Percentiles rank a stretch among this genome's conserved stretches.
These are phyloP conservation scores for Actinomortierella wolfii DNA, from an alignment of 371 early-diverging fungal species.

Conservation along the genomic window DNA sequence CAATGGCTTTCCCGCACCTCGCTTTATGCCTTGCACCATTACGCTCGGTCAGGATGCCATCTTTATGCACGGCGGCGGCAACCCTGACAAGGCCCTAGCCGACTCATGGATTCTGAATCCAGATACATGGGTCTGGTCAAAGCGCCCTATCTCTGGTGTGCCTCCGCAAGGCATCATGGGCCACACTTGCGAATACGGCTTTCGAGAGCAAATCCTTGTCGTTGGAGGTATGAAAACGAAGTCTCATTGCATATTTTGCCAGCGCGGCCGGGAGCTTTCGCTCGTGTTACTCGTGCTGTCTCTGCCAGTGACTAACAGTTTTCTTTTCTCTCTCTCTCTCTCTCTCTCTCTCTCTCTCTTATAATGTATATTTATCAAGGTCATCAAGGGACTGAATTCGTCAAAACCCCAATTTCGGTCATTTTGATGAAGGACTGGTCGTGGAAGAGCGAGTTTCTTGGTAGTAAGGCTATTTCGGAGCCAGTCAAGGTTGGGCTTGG, in stretches of 20 bases:
- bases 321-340: background rate
- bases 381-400: constrained; percentile 8
- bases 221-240: constrained; percentile 40
- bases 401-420: constrained; percentile 14
- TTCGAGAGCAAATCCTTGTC: constrained; percentile 23
- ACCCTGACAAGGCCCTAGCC: constrained; percentile 7
- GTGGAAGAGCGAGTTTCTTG: constrained; percentile 11
- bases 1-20: background rate
- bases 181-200: constrained; percentile 19
- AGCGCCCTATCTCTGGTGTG: constrained; percentile 8
- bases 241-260: too few relatives aligned
- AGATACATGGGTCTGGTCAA: constrained; percentile 25
- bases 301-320: background rate
- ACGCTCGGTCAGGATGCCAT: constrained; percentile 19
- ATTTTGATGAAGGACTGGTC: constrained; percentile 13
- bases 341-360: background rate
- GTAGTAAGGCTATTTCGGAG: background rate
- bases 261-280: too few relatives aligned
- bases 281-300: background rate
- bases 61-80: constrained; percentile 27
- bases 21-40: constrained; percentile 24
- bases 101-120: constrained; percentile 32
- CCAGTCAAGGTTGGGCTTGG: constrained; percentile 26
- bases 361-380: background rate
- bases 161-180: constrained; percentile 33